Evolutionary conservation across 2,329 filamentous ascomycete genomes (phyloP).

Genomic region (Diaporthe eres): DNA sequence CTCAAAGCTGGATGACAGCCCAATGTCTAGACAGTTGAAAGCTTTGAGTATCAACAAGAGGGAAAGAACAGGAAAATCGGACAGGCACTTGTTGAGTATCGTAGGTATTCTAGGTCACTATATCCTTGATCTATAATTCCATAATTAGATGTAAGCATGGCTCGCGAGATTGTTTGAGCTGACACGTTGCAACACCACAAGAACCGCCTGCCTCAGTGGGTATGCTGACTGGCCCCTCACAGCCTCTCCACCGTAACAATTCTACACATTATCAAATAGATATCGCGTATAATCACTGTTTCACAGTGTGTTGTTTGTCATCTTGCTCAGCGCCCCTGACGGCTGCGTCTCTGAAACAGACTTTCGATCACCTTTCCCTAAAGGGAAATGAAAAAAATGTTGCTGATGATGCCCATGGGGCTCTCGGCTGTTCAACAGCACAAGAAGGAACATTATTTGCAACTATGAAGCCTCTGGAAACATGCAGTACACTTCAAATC

Average conservation of each 20-base stretch:
- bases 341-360: not conserved
- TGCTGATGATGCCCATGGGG: not conserved
- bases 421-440: too few relatives aligned
- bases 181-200: not conserved
- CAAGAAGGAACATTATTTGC: not conserved
- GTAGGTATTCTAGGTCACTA: not conserved
- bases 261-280: too few relatives aligned
- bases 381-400: too few relatives aligned
- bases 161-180: not conserved
- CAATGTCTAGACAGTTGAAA: not conserved
- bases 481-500: not conserved
- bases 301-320: not conserved
- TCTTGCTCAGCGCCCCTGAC: too few relatives aligned
- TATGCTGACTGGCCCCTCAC: not conserved
- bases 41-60: not conserved
- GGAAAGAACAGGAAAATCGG: not conserved
- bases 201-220: not conserved
- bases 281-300: not conserved
- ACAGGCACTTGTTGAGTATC: too few relatives aligned
- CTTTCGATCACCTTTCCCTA: not conserved
- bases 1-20: too few relatives aligned
- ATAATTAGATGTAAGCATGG: not conserved
- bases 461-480: not conserved
- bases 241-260: not conserved
- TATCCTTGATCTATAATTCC: not conserved